phyloP scores from a whole-genome alignment of 2,329 filamentous ascomycete species.

The Exophiala viscosa region DNA sequence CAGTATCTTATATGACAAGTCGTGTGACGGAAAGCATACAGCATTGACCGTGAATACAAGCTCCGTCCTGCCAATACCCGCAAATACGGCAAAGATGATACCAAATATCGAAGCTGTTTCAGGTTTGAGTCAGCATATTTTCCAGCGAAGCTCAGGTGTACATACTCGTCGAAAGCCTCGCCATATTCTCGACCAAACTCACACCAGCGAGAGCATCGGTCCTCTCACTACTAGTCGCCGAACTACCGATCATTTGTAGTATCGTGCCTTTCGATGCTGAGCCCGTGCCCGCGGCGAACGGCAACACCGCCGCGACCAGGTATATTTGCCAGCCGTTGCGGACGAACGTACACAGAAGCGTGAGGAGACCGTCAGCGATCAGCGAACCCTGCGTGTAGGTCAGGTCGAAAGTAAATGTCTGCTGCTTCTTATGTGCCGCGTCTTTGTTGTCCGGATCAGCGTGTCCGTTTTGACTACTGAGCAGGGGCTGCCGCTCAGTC shows the following conservation, averaged over 20 bases:
- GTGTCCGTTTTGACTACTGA: neutral
- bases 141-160: neutral
- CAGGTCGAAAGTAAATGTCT: constrained; percentile 60
- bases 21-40: constrained; percentile 7
- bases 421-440: constrained; percentile 20
- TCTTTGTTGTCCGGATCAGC: constrained; percentile 9
- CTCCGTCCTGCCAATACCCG: constrained; percentile 56
- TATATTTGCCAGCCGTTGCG: constrained; percentile 66
- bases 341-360: constrained; percentile 60
- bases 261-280: constrained; percentile 71
- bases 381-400: constrained; percentile 65
- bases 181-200: constrained; percentile 67
- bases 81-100: constrained; percentile 61
- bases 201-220: constrained; percentile 66
- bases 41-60: constrained; percentile 67
- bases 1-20: neutral
- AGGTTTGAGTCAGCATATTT: neutral
- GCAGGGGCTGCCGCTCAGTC: constrained; percentile 15
- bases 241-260: constrained; percentile 63
- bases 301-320: constrained; percentile 60
- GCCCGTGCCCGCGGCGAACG: constrained; percentile 66
- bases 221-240: constrained; percentile 43
- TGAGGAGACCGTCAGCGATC: constrained; percentile 62
- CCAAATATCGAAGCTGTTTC: constrained; percentile 57
- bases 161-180: constrained; percentile 55